Evolutionary conservation across 2,329 filamentous ascomycete species (phyloP).

Genomic region (Penicillium sumatraense): DNA sequence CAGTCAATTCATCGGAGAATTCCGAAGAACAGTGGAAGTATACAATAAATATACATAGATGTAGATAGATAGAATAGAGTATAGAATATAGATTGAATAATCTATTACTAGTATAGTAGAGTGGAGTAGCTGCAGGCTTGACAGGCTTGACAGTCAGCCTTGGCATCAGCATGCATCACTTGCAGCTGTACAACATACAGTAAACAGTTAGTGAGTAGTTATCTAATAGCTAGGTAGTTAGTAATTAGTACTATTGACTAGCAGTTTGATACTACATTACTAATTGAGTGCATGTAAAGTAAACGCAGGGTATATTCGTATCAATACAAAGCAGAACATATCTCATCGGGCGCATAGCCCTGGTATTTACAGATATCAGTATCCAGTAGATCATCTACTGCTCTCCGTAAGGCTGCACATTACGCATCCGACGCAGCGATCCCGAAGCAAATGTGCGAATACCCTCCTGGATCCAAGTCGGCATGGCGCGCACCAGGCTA

Average conservation of each 20-base stretch:
- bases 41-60: no score
- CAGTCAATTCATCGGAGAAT: no score
- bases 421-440: slow-evolving; percentile 28
- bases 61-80: no score
- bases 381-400: neutral
- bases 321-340: neutral
- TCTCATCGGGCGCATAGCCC: neutral
- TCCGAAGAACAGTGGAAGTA: no score
- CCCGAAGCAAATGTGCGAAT: slow-evolving; percentile 33
- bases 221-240: no score
- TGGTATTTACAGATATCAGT: neutral
- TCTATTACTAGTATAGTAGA: neutral
- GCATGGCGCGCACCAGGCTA: slow-evolving; percentile 37
- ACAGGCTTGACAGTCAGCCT: neutral
- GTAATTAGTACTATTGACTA: no score
- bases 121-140: neutral
- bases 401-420: slow-evolving; percentile 22
- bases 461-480: slow-evolving; percentile 54
- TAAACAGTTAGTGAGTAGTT: no score
- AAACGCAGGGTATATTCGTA: neutral
- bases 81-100: neutral
- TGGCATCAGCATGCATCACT: no score
- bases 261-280: neutral
- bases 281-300: neutral
- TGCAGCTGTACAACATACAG: no score